Conservation (phyloP, 805 yeast genomes). For the Cyberlindnera amylophila region DNA sequence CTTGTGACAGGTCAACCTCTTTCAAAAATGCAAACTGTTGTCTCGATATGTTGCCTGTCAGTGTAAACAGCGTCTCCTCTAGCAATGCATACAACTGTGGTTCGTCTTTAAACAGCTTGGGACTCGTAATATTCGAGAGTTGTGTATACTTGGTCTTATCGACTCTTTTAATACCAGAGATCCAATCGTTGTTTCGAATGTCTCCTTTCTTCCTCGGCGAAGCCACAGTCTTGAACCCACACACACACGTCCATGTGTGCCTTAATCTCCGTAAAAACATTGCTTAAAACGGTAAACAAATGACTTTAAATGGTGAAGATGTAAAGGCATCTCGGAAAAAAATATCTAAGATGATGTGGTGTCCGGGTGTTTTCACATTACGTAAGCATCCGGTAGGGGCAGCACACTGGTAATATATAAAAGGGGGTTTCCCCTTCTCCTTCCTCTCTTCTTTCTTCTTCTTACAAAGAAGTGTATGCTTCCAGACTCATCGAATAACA, state of each 20-base stretch:
- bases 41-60: background rate
- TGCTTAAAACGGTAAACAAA: too few species aligned
- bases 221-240: too few species aligned
- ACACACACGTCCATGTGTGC: too few species aligned
- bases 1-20: too few species aligned
- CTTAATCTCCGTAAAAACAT: too few species aligned
- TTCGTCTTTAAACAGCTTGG: background rate
- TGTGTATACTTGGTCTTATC: conserved; percentile 1
- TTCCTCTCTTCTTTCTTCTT: background rate
- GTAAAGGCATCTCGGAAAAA: too few species aligned
- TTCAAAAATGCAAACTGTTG: background rate
- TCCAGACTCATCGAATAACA: conserved; percentile 14
- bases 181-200: conserved; percentile 5
- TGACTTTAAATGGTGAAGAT: too few species aligned
- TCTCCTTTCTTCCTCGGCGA: background rate
- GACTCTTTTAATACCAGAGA: conserved; percentile 1
- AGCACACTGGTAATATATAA: too few species aligned
- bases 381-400: too few species aligned
- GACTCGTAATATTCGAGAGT: background rate
- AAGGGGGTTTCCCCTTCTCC: background rate
- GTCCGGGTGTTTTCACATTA: background rate
- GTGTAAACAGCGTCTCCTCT: conserved; percentile 2
- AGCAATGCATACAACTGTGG: background rate
- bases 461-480: background rate
- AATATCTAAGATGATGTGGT: too few species aligned